Conservation (phyloP, 345 rosid genomes). For the Capsella bursapastoris region DNA sequence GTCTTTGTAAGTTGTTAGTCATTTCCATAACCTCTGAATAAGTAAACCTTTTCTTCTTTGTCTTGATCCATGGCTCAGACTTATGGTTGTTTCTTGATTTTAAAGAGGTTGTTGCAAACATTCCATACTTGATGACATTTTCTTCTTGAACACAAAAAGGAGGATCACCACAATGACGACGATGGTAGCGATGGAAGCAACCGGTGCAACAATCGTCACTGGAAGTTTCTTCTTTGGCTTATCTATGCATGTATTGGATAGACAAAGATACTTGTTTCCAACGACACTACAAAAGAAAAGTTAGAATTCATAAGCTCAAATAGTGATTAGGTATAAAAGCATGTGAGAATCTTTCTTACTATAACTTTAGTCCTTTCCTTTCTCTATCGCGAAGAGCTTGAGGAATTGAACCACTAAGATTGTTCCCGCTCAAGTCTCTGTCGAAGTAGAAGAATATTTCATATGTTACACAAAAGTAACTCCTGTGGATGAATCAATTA, state of each 20-base stretch:
- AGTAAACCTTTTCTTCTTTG: conserved; percentile 42
- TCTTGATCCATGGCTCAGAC: conserved; percentile 24
- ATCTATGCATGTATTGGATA: conserved; percentile 28
- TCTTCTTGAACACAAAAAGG: conserved; percentile 20
- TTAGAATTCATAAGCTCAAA: neutral
- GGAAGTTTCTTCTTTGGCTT: conserved; percentile 27
- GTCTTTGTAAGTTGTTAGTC: conserved; percentile 50
- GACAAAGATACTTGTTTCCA: conserved; percentile 38
- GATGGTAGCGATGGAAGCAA: conserved; percentile 30
- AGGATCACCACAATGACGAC: conserved; percentile 8
- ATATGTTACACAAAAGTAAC: neutral
- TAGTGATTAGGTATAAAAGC: neutral
- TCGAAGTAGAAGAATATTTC: neutral
- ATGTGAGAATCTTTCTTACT: conserved; percentile 21
- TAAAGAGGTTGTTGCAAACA: neutral
- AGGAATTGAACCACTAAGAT: conserved; percentile 50
- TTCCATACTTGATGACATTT: conserved; percentile 26
- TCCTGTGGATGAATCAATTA: neutral
- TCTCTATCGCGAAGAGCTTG: conserved; percentile 39
- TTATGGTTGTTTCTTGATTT: neutral
- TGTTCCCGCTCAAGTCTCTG: conserved; percentile 52
- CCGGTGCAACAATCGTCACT: conserved; percentile 37
- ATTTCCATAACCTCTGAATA: conserved; percentile 47
- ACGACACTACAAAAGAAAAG: conserved; percentile 21
- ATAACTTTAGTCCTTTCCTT: conserved; percentile 30